Conservation (phyloP, 2,329 filamentous ascomycete species). For the Xylaria sp. region DNA sequence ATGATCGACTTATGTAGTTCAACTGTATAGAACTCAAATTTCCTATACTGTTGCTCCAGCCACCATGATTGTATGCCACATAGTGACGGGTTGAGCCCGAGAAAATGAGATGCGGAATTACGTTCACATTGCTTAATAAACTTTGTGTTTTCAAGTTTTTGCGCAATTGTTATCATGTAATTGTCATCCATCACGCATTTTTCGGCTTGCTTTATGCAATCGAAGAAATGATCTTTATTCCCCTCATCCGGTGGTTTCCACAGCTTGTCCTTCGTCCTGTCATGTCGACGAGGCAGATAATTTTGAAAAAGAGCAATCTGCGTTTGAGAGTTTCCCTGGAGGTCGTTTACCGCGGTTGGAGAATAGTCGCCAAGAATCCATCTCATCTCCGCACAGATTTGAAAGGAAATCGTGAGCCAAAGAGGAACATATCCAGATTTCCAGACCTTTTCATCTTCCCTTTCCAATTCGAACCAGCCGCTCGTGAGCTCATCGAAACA, state of each 20-base stretch:
- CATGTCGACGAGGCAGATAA: neutral
- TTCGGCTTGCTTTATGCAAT: neutral
- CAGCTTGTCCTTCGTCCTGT: neutral
- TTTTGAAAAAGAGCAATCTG: neutral
- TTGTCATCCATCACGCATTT: neutral
- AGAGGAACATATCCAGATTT: neutral
- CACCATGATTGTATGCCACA: slow-evolving; percentile 32
- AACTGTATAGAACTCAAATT: neutral
- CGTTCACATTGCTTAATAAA: neutral
- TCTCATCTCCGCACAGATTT: slow-evolving; percentile 20
- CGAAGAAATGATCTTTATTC: neutral
- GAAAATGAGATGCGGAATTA: neutral
- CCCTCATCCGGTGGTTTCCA: neutral
- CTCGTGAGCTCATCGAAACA: slow-evolving; percentile 26
- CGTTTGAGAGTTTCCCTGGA: neutral
- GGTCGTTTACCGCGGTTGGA: slow-evolving; percentile 5
- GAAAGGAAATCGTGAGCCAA: slow-evolving; percentile 23
- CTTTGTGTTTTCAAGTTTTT: neutral
- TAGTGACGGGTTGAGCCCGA: neutral
- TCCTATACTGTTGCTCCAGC: slow-evolving; percentile 11
- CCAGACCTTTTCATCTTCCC: neutral
- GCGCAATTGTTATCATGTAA: neutral
- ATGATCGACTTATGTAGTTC: slow-evolving; percentile 17
- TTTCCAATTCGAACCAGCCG: slow-evolving; percentile 8
- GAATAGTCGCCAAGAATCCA: neutral